These are phyloP conservation scores for Diatrype stigma DNA, from an alignment of 2,329 filamentous ascomycete genomes.

Conservation along the genomic window DNA sequence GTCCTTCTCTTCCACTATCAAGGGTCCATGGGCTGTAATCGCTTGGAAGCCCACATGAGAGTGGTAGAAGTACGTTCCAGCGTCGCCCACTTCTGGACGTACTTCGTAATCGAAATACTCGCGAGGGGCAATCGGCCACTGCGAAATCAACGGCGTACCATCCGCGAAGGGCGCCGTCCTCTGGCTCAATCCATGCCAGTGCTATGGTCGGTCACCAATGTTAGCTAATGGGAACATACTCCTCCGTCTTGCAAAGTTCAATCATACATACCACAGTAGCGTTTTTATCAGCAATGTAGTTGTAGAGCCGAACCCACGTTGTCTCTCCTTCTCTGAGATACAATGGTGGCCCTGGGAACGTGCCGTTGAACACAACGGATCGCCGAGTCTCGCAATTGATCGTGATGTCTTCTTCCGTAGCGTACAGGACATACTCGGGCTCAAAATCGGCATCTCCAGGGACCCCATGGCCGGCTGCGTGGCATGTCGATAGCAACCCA, in stretches of 20 bases:
- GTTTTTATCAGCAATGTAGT: conserved; percentile 48
- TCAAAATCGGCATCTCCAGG: conserved; percentile 4
- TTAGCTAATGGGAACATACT: neutral
- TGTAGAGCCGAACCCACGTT: conserved; percentile 56
- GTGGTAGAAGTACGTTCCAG: conserved; percentile 66
- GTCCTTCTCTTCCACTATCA: conserved; percentile 51
- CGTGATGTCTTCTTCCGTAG: conserved; percentile 31
- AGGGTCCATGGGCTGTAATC: conserved; percentile 49
- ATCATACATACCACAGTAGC: conserved; percentile 49
- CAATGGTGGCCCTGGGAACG: conserved; percentile 46
- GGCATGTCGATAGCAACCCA: neutral
- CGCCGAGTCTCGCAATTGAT: conserved; percentile 43
- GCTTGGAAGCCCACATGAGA: conserved; percentile 63
- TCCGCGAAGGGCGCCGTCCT: conserved; percentile 60
- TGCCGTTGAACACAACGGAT: conserved; percentile 50
- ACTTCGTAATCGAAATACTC: conserved; percentile 68
- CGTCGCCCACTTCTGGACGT: conserved; percentile 45
- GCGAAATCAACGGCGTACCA: conserved; percentile 54
- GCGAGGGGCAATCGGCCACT: conserved; percentile 61
- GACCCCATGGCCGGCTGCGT: neutral
- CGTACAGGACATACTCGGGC: conserved; percentile 26
- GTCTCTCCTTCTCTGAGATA: conserved; percentile 43
- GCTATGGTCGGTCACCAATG: conserved; percentile 33
- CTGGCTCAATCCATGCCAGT: conserved; percentile 66
- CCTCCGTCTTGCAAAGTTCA: neutral